Conservation (phyloP, 352 stramenopile genomes). For the Blastocystis sp. region DNA sequence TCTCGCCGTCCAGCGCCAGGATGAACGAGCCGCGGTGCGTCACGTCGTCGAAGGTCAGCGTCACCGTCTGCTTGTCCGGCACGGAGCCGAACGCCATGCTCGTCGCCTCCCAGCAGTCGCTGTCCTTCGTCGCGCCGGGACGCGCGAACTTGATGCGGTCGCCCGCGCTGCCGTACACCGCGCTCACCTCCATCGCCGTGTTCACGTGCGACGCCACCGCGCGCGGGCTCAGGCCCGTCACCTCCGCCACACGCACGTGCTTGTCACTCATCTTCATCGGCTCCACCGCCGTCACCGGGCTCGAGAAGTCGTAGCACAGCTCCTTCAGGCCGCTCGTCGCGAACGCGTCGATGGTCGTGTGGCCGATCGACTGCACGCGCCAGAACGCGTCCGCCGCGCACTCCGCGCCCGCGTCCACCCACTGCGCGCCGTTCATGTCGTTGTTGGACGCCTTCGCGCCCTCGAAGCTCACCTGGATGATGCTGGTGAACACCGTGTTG, state of each 20-base stretch:
- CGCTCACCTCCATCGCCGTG: slow-evolving; percentile 5
- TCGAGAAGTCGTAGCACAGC: slow-evolving; percentile 67
- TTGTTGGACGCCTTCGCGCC: slow-evolving; percentile 29
- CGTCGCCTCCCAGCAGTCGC: slow-evolving; percentile 52
- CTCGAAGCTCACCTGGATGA: slow-evolving; percentile 63
- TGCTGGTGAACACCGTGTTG: slow-evolving; percentile 59
- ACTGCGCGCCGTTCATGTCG: slow-evolving; percentile 36
- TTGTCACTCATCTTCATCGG: slow-evolving; percentile 19
- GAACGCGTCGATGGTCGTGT: slow-evolving; percentile 41
- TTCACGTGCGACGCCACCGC: slow-evolving; percentile 40
- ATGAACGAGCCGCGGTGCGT: slow-evolving; percentile 57
- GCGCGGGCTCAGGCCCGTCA: background rate
- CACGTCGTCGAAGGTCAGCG: slow-evolving; percentile 15
- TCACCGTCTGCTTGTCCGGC: slow-evolving; percentile 46
- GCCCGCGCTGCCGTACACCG: slow-evolving; percentile 25
- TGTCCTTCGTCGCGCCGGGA: slow-evolving; percentile 48
- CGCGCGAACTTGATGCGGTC: slow-evolving; percentile 58
- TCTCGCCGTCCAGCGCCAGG: background rate
- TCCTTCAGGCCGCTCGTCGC: background rate
- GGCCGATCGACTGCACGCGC: slow-evolving; percentile 6
- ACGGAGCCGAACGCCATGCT: slow-evolving; percentile 32
- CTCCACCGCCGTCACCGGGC: slow-evolving; percentile 15
- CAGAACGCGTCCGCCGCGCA: slow-evolving; percentile 10
- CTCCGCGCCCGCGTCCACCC: background rate
- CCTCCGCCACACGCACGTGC: slow-evolving; percentile 13